A percentile compares a stretch with the other conserved stretches of the same genome.
These are phyloP conservation scores for Bathelium albidoporum DNA, from an alignment of 495 filamentous ascomycete species.

Conservation along the genomic window DNA sequence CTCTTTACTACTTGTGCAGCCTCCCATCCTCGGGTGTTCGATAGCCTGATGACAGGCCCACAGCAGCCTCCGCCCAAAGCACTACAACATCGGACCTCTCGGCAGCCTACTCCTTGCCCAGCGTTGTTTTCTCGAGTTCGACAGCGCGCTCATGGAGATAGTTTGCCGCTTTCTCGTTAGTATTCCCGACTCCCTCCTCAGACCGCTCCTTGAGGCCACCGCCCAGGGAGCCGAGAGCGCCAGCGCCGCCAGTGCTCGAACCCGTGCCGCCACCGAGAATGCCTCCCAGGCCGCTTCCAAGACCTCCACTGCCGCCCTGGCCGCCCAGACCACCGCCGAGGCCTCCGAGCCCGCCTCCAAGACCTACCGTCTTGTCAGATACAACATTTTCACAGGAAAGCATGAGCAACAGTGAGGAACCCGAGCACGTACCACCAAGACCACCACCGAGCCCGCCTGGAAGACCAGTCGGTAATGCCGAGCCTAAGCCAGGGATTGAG, in stretches of 20 bases:
- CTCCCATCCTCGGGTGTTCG: background rate
- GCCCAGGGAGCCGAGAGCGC: background rate
- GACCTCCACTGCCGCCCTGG: too few relatives aligned
- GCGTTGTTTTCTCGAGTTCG: background rate
- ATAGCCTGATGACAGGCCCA: too few relatives aligned
- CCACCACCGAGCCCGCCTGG: background rate
- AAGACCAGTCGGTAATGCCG: background rate
- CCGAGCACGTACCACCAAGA: background rate
- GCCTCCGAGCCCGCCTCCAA: too few relatives aligned
- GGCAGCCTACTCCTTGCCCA: too few relatives aligned
- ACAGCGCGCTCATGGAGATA: background rate
- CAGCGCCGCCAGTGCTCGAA: background rate
- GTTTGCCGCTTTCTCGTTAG: background rate
- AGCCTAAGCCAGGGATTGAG: too few relatives aligned
- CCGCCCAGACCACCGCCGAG: background rate
- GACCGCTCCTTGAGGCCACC: background rate
- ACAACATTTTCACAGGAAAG: too few relatives aligned
- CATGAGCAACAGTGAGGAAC: too few relatives aligned
- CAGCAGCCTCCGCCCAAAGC: too few relatives aligned
- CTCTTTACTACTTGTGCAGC: background rate
- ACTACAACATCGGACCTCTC: too few relatives aligned
- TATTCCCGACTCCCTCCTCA: background rate
- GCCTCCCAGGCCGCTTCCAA: background rate
- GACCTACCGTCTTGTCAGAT: too few relatives aligned
- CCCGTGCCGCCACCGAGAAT: background rate